phyloP scores from a whole-genome alignment of 495 filamentous ascomycete genomes.

The Durotheca rogersii region DNA sequence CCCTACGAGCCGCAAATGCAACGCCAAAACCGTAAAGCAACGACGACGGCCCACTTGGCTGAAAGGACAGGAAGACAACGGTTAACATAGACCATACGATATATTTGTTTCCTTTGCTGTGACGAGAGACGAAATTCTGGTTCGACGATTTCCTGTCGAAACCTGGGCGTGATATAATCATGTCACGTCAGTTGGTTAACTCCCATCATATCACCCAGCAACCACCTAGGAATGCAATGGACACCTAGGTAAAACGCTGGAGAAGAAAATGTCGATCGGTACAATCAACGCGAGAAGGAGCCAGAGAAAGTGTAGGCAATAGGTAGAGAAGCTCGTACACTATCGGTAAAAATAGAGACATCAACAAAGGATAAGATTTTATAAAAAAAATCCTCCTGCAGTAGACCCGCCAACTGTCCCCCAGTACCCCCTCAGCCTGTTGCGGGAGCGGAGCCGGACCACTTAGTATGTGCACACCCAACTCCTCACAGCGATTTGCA shows the following conservation, averaged over 20 bases:
- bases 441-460: not conserved
- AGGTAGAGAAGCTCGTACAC: too few species aligned
- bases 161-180: too few species aligned
- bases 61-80: not conserved
- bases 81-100: not conserved
- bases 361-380: not conserved
- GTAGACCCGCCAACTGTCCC: not conserved
- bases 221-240: too few species aligned
- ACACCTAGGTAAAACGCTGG: too few species aligned
- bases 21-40: constrained; percentile 17
- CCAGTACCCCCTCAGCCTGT: not conserved
- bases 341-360: not conserved
- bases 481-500: not conserved
- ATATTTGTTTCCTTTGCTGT: too few species aligned
- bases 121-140: too few species aligned
- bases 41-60: constrained; percentile 9
- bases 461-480: not conserved
- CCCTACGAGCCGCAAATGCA: constrained; percentile 28
- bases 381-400: not conserved
- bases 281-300: too few species aligned
- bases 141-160: too few species aligned
- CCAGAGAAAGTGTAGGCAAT: too few species aligned
- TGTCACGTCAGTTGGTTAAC: too few species aligned
- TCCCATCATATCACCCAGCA: too few species aligned
- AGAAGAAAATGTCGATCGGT: too few species aligned